Evolutionary conservation across 2,329 filamentous ascomycete species (phyloP), one percentile per base, ranked within the genome.

Genomic region (Stylonectria norvegica): DNA sequence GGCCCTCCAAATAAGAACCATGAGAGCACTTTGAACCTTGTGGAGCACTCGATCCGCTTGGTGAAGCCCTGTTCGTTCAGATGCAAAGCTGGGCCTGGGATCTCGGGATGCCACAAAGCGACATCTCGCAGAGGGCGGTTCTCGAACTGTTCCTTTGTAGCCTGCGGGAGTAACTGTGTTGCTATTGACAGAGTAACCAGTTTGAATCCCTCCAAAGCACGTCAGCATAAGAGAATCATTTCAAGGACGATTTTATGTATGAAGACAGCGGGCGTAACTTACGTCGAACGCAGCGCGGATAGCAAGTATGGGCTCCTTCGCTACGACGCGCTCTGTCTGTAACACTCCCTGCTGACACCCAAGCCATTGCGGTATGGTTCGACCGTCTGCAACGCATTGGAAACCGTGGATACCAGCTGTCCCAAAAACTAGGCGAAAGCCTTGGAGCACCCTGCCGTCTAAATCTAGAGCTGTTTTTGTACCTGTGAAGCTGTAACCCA

Each of bases 271-370:
- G n/a, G n/a, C n/a, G n/a, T n/a, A n/a, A 18, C 43, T 42, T 34
- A 46, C 43, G 39, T 46, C 43, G 12, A 46, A 46, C 28, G n/a
- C 43, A 34, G 38, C 38, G 31, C 42, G 23, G 20, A 46, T 46
- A 31, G 22, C 31, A 8, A 23, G 36, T 36, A 42, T 38, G 28
- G 39, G 38, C 14, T 34, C 39, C 9, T 7, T 12, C 27, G 35
- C 38, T 15, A 3, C 14, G 18, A 46, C 34, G 22, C 43, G 43
- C 27, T 39, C 28, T 30, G 43, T 42, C 30, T 16, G 34, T 42
- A 39, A 39, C 27, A 39, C 38, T 9, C 31, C 22, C 31, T 46
- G 16, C 25, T 34, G 28, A 39, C 38, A 42, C 25, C 43, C 43
- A 29, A 46, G 31, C 43, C 43, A 46, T 34, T 20, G 35, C 29